Percentiles rank a stretch among this genome's conserved stretches.
phyloP scores from a whole-genome alignment of 176 grass and related monocot species.

The Oryza glumipatula region DNA sequence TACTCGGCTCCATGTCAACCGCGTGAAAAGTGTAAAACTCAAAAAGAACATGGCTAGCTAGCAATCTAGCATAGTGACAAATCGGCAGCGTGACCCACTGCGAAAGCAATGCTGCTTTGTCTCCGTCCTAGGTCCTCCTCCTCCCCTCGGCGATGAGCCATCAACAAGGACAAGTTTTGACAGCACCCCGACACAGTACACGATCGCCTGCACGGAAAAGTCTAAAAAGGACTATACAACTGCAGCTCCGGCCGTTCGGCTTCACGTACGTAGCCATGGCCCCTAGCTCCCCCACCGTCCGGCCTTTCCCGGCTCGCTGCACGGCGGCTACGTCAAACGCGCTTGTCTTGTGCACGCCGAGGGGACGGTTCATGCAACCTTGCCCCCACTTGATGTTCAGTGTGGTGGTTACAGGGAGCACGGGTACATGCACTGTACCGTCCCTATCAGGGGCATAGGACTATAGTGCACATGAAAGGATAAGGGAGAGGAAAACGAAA shows the following conservation, averaged over 20 bases:
- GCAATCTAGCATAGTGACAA: background rate
- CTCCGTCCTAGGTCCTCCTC: background rate
- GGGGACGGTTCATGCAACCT: conserved; percentile 17
- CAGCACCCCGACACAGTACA: background rate
- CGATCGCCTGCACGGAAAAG: conserved; percentile 12
- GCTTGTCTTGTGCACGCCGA: background rate
- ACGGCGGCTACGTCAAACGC: background rate
- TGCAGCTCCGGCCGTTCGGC: background rate
- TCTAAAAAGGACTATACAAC: background rate
- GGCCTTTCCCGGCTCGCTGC: conserved; percentile 27
- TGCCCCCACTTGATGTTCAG: background rate
- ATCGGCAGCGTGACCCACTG: background rate
- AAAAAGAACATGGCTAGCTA: background rate
- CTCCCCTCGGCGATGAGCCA: background rate
- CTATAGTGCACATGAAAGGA: background rate
- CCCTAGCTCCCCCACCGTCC: background rate
- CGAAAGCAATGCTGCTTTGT: background rate
- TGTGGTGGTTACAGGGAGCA: conserved; percentile 36
- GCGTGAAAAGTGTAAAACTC: too few species aligned
- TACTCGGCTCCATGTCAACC: background rate
- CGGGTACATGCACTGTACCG: background rate
- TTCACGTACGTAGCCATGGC: conserved; percentile 1
- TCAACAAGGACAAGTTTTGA: background rate
- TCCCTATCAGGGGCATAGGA: background rate
- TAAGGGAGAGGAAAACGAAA: background rate